These are phyloP conservation scores for Ephemerocybe angulata DNA, from an alignment of 768 basidiomycete genomes.

Conservation along the genomic window DNA sequence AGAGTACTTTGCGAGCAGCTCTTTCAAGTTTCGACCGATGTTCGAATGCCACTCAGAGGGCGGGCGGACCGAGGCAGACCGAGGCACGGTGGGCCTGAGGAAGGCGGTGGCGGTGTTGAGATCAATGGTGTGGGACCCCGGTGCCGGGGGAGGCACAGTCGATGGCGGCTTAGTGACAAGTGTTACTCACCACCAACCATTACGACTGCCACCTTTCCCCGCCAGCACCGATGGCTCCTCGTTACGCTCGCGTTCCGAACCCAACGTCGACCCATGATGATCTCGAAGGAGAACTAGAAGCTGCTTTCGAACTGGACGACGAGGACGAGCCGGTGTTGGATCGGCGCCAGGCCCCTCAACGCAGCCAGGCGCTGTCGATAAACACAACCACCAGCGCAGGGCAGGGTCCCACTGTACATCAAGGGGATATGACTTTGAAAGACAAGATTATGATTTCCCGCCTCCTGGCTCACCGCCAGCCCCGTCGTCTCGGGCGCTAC, in stretches of 20 bases:
- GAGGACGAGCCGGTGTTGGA: constrained; percentile 46
- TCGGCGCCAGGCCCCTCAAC: constrained; percentile 27
- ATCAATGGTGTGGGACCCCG: no score
- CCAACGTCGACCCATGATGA: constrained; percentile 43
- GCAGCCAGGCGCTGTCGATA: constrained; percentile 30
- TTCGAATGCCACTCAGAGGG: no score
- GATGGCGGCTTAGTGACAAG: neutral
- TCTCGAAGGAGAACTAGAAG: constrained; percentile 65
- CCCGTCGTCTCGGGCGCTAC: constrained; percentile 52
- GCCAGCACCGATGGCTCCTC: constrained; percentile 38
- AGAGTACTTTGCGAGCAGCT: no score
- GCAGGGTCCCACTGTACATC: constrained; percentile 31
- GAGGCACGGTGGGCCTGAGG: no score
- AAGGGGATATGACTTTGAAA: constrained; percentile 74
- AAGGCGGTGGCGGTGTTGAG: no score
- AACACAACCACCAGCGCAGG: constrained; percentile 8
- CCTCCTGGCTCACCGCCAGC: constrained; percentile 78
- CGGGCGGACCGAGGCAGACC: no score
- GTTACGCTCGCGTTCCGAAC: constrained; percentile 53
- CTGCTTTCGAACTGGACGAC: constrained; percentile 67
- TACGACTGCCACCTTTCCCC: neutral
- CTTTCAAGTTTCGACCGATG: no score
- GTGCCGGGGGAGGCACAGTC: no score
- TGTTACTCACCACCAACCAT: neutral
- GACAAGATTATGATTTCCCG: constrained; percentile 67